Evolutionary conservation across 495 filamentous ascomycete genomes (phyloP), one percentile per base, ranked within the genome.

Genomic region (Trichocladium antarcticum): DNA sequence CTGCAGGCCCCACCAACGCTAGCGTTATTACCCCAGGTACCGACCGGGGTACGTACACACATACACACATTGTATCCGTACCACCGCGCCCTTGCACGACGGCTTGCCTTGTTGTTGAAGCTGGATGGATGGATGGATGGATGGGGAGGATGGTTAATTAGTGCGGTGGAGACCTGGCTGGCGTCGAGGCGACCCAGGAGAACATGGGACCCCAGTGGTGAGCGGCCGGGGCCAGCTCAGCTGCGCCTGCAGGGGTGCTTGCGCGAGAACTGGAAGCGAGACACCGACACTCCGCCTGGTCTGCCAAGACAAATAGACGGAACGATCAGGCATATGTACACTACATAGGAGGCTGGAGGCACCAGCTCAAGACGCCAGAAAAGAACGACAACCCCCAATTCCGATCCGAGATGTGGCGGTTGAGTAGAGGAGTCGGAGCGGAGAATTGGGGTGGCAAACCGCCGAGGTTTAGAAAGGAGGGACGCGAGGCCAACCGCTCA

Each of bases 11-110:
- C 53, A 50, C 38, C n/a, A n/a, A n/a, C n/a, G n/a, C n/a, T n/a
- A n/a, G n/a, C n/a, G n/a, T n/a, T n/a, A n/a, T n/a, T 58, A 56
- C 48, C 49, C 48, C 56, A 61, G 50, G 58, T 61, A 56, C 24
- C 56, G n/a, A 40, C 47, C 42, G 17, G 53, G 45, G 31, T 32
- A 36, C 28, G 27, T n/a, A n/a, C n/a, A n/a, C n/a, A n/a, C n/a
- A n/a, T n/a, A n/a, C n/a, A n/a, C n/a, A 16, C 7, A 7, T 14
- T 14, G 31, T 14, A 7, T 34, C 14, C 31, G 7, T 34, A 7
- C 7, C 7, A 34, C 14, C 31, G 7, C 7, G 34, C 12, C 34
- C 24, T 27, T 27, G 24, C 24, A 27, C n/a, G n/a, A n/a, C n/a
- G n/a, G n/a, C n/a, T n/a, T n/a, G n/a, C n/a, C n/a, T n/a, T n/a